Evolutionary conservation across 2,329 filamentous ascomycete genomes (phyloP), one percentile per base, ranked within the genome.

Genomic region (Daldinia sp.): DNA sequence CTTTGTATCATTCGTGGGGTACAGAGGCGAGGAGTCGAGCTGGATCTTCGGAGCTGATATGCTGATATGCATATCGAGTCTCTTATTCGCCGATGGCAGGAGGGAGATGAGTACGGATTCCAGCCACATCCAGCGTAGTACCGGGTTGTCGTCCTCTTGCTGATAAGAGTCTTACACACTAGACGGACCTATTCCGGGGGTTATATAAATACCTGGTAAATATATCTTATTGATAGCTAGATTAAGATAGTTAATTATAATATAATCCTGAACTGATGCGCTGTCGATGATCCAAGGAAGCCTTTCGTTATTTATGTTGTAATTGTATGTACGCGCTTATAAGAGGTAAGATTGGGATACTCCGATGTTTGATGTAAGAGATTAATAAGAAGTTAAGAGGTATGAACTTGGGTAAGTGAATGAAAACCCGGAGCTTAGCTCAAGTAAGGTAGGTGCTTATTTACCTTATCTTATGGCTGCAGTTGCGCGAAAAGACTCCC

Each of bases 361-460:
- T n/a, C n/a, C n/a, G n/a, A n/a, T n/a, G n/a, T n/a, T n/a, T n/a
- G n/a, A n/a, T n/a, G n/a, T n/a, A n/a, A n/a, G n/a, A n/a, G n/a
- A n/a, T n/a, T n/a, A n/a, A n/a, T n/a, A n/a, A n/a, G n/a, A n/a
- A n/a, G n/a, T n/a, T n/a, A n/a, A n/a, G n/a, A n/a, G n/a, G n/a
- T n/a, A n/a, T n/a, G n/a, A n/a, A n/a, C n/a, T n/a, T 41, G 23
- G 17, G 21, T 37, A 13, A 10, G 30, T 58, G 30, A 10, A 21
- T 23, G 27, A 29, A 58, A 29, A 25, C 19, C 41, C 29, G 39
- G 25, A 60, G 55, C 58, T 66, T 66, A 25, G 35, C 63, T 63
- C 4, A 55, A 66, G 51, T n/a, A 54, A 21, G 51, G 63, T 41
- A 66, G 51, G 59, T 66, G 39, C 10, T 59, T n/a, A n/a, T 15